Evolutionary conservation across 768 basidiomycete genomes (phyloP), one percentile per base, ranked within the genome.

Genomic region (Tylopilus felleus): DNA sequence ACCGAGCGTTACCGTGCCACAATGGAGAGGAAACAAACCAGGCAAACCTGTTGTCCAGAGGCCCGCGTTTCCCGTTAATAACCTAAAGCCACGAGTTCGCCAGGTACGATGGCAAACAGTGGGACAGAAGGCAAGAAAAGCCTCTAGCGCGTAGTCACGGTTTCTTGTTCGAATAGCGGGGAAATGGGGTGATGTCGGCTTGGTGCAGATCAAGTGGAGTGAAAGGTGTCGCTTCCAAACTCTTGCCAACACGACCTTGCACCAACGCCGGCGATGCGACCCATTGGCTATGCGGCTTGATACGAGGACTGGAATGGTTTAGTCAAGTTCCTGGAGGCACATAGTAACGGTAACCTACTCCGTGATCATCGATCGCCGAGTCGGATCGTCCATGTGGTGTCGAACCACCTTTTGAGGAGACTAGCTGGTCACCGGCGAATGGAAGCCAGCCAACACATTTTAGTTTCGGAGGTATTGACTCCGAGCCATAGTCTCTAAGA

Each of bases 1-100:
- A 16, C 58, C 47, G 16, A 49, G 51, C 35, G 35, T 48, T 38
- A 55, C 17, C 23, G 35, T 28, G 27, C 51, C 51, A 44, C 49
- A 47, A 62, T 44, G 60, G 47, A 45, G 45, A 21, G 5, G 2
- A 23, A 22, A 23, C 0, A 39, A 38, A 48, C 22, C 47, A 57
- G 25, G 28, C 13, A 19, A 38, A 31, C 19, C 17, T 28, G 16
- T 19, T 38, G 8, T 31, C 33, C 19, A 17, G 29, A 28, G 13
- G 8, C 28, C 29, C 17, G 22, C 23, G 25, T 39, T 27, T 19
- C 40, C 38, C 23, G 36, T 47, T 22, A 14, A 8, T 29, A 21
- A 61, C 48, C 22, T 44, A 31, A 27, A 35, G 10, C 9, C n/a
- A 49, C 25, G 22, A 13, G 6, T 27, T 36, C 23, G 23, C 39